Base-by-base conservation (phyloP, 2,329 filamentous ascomycete species). In the Aschersonia sp. region DNA sequence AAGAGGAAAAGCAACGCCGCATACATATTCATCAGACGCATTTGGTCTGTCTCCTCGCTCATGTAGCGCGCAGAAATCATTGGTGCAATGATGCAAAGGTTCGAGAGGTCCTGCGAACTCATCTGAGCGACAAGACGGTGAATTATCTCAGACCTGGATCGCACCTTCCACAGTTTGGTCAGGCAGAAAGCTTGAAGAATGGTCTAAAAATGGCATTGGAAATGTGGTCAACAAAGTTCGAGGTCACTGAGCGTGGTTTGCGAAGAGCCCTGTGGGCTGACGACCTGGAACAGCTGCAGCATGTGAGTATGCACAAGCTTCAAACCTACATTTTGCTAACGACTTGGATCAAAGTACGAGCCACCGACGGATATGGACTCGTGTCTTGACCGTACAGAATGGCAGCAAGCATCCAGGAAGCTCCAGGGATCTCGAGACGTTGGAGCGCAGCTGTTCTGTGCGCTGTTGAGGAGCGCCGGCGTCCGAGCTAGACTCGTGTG, bases 371-470 rank as follows among this genome's bases (percentile, higher is more conserved):
- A 86, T 48, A 68, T 78, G 45, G 88, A 94, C 56, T 71, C 78
- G 1, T 75, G 80, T 28, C 65, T 84, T 45, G 84, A 88, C 31
- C 81, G 76, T 50, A 66, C 72, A 0, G 87, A 94, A 53, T 97
- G 97, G 56, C 72, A 75, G 4, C 71, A 72, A 40, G 82, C 85
- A 31, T 87, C 89, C 0, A 74, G 70, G 51, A 76, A 67, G 4
- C 64, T 94, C 20, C 71, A 80, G 53, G 94, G 91, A 0, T 97
- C 91, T 6, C 79, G 89, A 53, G 92, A 98, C 61, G 73, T 94
- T 7, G 92, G 89, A 1, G 85, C 88, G 2, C 89, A 97, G 61
- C 64, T 98, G 0, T 95, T 94, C 58, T 97, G 92, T 61, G 85
- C 89, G 3, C 65, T 97, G 32, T 72, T 98, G 4, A 81, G 92